Percentiles rank a stretch among this genome's conserved stretches.
Conservation (phyloP, 2,329 filamentous ascomycete genomes). For the Scedosporium boydii region DNA sequence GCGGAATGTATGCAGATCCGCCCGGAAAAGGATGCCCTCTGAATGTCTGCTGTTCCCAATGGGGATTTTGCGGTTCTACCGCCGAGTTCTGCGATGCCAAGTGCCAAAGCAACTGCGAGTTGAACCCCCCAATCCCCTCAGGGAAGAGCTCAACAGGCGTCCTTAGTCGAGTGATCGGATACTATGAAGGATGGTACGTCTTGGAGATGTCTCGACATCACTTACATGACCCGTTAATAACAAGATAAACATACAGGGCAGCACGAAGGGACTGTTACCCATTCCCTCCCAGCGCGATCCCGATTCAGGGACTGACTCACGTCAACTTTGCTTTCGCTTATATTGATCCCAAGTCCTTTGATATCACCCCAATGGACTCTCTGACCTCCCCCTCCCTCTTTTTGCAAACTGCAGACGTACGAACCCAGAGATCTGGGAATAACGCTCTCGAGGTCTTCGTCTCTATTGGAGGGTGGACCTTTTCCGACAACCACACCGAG, state of each 20-base stretch:
- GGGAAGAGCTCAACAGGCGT: neutral
- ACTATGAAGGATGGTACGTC: constrained; percentile 13
- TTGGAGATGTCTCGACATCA: neutral
- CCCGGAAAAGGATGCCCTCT: too few relatives aligned
- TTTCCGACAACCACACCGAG: constrained; percentile 17
- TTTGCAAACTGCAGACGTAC: constrained; percentile 6
- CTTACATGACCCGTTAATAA: neutral
- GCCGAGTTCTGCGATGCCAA: constrained; percentile 14
- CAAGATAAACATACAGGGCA: constrained; percentile 3
- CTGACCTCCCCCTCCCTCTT: constrained; percentile 11
- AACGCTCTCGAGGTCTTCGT: constrained; percentile 20
- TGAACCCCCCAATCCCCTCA: neutral
- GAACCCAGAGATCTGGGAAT: constrained; percentile 12
- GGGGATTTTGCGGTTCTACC: constrained; percentile 11
- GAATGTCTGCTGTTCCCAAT: too few relatives aligned
- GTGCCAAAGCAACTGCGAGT: constrained; percentile 14
- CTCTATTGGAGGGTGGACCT: constrained; percentile 25
- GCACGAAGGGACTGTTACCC: constrained; percentile 6
- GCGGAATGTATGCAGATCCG: too few relatives aligned
- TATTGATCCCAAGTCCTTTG: constrained; percentile 14
- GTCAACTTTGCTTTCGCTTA: constrained; percentile 17
- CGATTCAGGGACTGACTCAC: constrained; percentile 13
- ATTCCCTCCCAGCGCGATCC: neutral
- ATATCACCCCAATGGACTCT: constrained; percentile 16
- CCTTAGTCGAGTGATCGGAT: constrained; percentile 11